Conservation (phyloP, 495 filamentous ascomycete species). For the Trichocladium uniseriatum region DNA sequence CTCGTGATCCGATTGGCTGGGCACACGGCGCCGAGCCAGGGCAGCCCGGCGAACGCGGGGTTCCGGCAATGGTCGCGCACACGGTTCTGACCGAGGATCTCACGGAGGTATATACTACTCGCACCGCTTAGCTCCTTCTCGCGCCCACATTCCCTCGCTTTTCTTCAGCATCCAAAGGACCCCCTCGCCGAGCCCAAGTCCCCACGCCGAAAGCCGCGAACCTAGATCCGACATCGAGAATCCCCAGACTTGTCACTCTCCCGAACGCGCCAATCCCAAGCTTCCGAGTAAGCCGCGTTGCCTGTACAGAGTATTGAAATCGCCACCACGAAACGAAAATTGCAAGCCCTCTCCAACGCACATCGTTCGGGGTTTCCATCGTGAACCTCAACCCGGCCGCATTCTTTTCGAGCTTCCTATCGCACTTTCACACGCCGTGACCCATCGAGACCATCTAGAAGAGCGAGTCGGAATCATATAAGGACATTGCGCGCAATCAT, state of each 20-base stretch:
- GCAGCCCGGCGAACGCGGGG: constrained; percentile 9
- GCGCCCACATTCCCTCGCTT: background rate
- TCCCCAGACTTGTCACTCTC: background rate
- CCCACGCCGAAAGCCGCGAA: background rate
- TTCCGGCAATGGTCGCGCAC: constrained; percentile 7
- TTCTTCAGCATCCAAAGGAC: too few relatives aligned
- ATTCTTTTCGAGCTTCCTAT: constrained; percentile 31
- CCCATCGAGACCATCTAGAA: constrained; percentile 51
- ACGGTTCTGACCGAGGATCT: too few relatives aligned
- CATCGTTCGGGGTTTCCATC: background rate
- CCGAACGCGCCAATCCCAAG: background rate
- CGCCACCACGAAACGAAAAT: constrained; percentile 11
- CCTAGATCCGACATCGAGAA: background rate
- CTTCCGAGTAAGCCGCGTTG: constrained; percentile 8
- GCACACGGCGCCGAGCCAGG: background rate
- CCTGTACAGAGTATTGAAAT: constrained; percentile 2
- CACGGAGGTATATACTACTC: too few relatives aligned
- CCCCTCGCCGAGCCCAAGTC: background rate
- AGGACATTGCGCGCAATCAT: constrained; percentile 22
- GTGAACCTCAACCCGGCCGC: constrained; percentile 10
- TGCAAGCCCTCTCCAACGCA: constrained; percentile 4
- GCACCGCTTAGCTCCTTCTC: too few relatives aligned
- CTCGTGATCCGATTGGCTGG: constrained; percentile 12
- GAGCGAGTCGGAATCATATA: too few relatives aligned
- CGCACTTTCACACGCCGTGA: constrained; percentile 75